Percentiles rank a stretch among this genome's conserved stretches.
phyloP scores from a whole-genome alignment of 805 yeast genomes.

The Yamadazyma sp. region DNA sequence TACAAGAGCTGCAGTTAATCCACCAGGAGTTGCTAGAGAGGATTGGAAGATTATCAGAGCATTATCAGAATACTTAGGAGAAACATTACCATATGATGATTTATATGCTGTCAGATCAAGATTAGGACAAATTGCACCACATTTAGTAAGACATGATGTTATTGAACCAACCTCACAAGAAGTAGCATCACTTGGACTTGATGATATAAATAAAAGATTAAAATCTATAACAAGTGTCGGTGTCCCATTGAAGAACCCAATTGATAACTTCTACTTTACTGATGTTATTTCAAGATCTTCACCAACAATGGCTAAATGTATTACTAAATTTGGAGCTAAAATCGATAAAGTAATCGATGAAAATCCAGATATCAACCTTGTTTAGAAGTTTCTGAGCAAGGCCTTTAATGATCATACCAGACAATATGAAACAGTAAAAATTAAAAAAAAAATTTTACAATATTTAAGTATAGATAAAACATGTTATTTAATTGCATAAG shows the following conservation, averaged over 20 bases:
- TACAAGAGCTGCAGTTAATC: slow-evolving; percentile 82
- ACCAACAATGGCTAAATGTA: slow-evolving; percentile 87
- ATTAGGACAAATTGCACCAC: slow-evolving; percentile 76
- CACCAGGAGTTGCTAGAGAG: slow-evolving; percentile 88
- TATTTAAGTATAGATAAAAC: too few species aligned
- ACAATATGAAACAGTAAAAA: too few species aligned
- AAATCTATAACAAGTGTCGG: slow-evolving; percentile 38
- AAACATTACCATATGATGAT: slow-evolving; percentile 74
- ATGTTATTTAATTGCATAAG: too few species aligned
- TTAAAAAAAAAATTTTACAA: too few species aligned
- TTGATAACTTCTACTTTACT: slow-evolving; percentile 82
- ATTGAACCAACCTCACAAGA: slow-evolving; percentile 65
- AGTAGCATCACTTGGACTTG: slow-evolving; percentile 55
- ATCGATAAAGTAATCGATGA: slow-evolving; percentile 56
- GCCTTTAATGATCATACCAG: too few species aligned
- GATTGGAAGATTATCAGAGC: slow-evolving; percentile 90
- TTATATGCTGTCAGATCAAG: slow-evolving; percentile 63
- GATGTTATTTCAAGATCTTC: slow-evolving; percentile 85
- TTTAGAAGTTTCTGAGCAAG: too few species aligned
- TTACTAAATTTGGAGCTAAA: slow-evolving; percentile 66
- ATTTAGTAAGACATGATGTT: slow-evolving; percentile 69
- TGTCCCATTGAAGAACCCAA: slow-evolving; percentile 60
- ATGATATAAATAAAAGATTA: slow-evolving; percentile 39
- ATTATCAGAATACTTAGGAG: slow-evolving; percentile 70
- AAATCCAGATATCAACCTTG: slow-evolving; percentile 33